Evolutionary conservation across 257 asterid species (phyloP), one percentile per base, ranked within the genome.

Genomic region (Cruciata laevipes): DNA sequence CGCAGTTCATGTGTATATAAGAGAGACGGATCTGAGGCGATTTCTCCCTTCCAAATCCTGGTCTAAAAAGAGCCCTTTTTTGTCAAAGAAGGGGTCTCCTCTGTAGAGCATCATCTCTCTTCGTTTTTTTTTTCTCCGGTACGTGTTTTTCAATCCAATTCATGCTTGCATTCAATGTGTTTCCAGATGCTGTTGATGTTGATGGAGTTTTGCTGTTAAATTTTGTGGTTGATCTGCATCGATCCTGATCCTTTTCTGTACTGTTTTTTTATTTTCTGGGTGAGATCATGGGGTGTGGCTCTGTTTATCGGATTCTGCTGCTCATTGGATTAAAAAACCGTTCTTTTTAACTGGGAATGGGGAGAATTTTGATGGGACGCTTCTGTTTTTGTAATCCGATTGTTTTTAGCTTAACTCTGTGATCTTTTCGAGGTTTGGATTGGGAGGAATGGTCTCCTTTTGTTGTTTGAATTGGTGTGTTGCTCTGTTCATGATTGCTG

Each of bases 161-260:
- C 59, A 61, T 47, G 9, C 67, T 57, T 40, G 30, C 64, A 65
- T 74, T 31, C 55, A 14, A 47, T 47, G 55, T 63, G 58, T 64
- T 25, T 78, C 32, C 70, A 0, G 30, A 1, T 47, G 33, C 3
- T 32, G 31, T 6, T 25, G n/a, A n/a, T n/a, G 11, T 53, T 53
- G 23, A 51, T 53, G 27, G 25, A n/a, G 11, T 6, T 53, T 53
- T 53, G 20, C 17, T 53, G 60, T 21, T 6, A 5, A 52, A 24
- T 66, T 35, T 7, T 27, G 57, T 35, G 62, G n/a, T 16, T 74
- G 79, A 81, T 76, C 83, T 67, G 78, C 55, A 60, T 65, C 65
- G 79, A 83, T 83, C 83, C 72, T 72, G 79, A 73, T 76, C 79
- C 66, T 16, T 42, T n/a, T 65, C 63, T 61, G 17, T 27, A 52